Evolutionary conservation across 1,284 basidiomycete genomes (phyloP), one percentile per base, ranked within the genome.

Genomic region (Ustilago esculenta): DNA sequence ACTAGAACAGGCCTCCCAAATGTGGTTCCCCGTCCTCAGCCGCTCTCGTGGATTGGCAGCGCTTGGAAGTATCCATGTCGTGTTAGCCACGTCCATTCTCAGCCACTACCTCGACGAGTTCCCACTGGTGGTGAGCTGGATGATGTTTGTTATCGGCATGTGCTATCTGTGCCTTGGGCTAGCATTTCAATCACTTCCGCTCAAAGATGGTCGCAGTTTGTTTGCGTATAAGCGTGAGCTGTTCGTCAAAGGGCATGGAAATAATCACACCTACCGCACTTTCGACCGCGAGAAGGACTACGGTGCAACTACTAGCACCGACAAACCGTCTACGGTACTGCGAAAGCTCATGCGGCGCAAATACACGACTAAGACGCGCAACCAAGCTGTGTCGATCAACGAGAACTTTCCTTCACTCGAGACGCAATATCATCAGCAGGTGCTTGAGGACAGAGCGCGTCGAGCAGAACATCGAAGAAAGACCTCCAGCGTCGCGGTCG

Each of bases 101-200:
- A 61, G 57, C 24, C 68, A 71, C 30, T 63, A 66, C 15, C 46
- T 72, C 27, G 61, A 68, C 27, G 50, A 54, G 23, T 72, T 76
- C 29, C 72, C 73, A 10, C 55, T 76, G 3, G 61, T 68, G 23
- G 53, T 68, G 7, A 55, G 70, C 49, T 72, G 69, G 72, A 55
- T 77, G 54, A 27, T 72, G 45, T 66, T 73, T 46, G 43, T 68
- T 43, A 33, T 69, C 15, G 69, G 72, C 18, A 36, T 72, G 34
- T 9, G 49, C 25, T 72, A 71, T 11, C 30, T 71, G 17, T 37
- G 42, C 21, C 33, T 64, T 3, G 67, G 67, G 4, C 20, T 57
- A 5, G 39, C 44, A 4, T 57, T 60, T n/a, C 49, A 53, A 24
- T 15, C 25, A 4, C 42, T 34, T 14, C 17, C 50, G 24, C 49